Percentiles rank a stretch among this genome's conserved stretches.
phyloP scores from a whole-genome alignment of 441 rosid species.

The Gossypium schwendimanii region DNA sequence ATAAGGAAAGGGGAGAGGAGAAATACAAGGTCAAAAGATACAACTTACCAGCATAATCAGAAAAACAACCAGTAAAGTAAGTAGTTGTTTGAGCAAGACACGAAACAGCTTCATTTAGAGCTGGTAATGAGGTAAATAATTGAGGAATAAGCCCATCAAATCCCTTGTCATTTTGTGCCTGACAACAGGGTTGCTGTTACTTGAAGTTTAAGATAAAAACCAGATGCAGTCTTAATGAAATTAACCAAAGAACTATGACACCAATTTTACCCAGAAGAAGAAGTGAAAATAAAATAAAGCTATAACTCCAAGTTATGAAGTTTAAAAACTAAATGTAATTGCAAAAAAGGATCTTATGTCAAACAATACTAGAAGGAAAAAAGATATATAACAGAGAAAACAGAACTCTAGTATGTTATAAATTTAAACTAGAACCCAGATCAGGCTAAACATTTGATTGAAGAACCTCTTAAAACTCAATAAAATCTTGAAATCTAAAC shows the following conservation, averaged over 20 bases:
- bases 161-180: conserved; percentile 27
- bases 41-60: conserved; percentile 62
- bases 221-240: not conserved
- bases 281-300: not conserved
- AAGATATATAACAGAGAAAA: not conserved
- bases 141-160: conserved; percentile 47
- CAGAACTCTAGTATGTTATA: not conserved
- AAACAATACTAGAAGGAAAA: not conserved
- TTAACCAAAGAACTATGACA: not conserved
- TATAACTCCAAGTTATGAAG: not conserved
- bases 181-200: conserved; percentile 6
- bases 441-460: not conserved
- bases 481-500: not conserved
- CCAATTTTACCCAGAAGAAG: not conserved
- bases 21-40: not conserved
- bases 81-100: conserved; percentile 74
- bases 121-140: conserved; percentile 54
- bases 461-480: not conserved
- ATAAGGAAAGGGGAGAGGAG: not conserved
- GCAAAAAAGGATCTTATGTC: not conserved
- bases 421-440: not conserved
- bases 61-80: conserved; percentile 70
- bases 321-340: not conserved
- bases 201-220: not conserved
- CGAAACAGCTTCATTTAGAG: conserved; percentile 74